Conservation (phyloP, 139 green algal species). For the Asterochloris sp. region DNA sequence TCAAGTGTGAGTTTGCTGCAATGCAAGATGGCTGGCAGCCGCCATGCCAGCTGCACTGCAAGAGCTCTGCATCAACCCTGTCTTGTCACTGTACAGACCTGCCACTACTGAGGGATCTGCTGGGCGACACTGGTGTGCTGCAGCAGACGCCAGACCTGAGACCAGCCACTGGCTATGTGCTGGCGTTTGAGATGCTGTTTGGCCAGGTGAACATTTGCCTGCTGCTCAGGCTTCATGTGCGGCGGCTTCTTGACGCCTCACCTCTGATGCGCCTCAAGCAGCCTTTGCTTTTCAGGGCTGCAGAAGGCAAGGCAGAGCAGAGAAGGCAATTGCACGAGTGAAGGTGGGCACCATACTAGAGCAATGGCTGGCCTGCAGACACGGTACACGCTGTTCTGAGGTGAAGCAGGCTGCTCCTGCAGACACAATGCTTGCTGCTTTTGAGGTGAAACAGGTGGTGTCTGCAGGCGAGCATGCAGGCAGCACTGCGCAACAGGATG, state of each 20-base stretch:
- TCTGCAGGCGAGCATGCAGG: neutral
- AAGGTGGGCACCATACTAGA: conserved; percentile 27
- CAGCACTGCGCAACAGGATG: neutral
- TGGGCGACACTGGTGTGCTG: conserved; percentile 41
- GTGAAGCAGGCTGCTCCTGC: neutral
- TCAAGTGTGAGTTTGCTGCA: conserved; percentile 59
- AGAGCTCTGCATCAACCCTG: neutral
- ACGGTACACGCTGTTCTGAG: neutral
- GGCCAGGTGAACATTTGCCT: conserved; percentile 42
- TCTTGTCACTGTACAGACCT: conserved; percentile 35
- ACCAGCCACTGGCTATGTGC: conserved; percentile 37
- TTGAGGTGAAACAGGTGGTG: neutral
- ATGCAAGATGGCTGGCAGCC: neutral
- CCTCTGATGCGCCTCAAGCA: neutral
- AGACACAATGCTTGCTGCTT: neutral
- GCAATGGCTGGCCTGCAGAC: neutral
- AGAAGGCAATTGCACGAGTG: conserved; percentile 42
- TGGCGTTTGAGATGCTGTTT: conserved; percentile 76
- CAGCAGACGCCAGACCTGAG: conserved; percentile 26
- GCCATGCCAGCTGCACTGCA: neutral
- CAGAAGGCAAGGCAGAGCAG: conserved; percentile 42
- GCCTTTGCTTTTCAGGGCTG: conserved; percentile 34
- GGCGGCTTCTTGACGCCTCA: neutral
- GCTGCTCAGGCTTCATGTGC: no score
- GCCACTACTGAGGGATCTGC: conserved; percentile 51